These are phyloP conservation scores for Phytophthora megakarya DNA, from an alignment of 352 stramenopile species.

Conservation along the genomic window DNA sequence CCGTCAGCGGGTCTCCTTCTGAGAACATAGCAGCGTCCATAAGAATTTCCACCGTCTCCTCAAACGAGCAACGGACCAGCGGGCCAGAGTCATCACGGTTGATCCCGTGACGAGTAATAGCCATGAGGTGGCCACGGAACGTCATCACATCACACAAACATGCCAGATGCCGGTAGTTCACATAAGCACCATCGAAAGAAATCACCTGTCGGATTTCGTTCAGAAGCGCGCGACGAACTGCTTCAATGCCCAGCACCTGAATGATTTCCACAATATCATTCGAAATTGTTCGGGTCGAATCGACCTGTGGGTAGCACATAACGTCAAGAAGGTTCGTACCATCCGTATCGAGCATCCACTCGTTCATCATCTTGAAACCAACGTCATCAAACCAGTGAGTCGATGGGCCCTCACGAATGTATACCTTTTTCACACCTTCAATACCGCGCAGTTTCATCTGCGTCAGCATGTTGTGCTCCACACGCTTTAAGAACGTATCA, in stretches of 20 bases:
- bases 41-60: constrained; percentile 99
- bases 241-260: constrained; percentile 93
- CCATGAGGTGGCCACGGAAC: constrained; percentile 96
- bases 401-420: constrained; percentile 95
- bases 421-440: constrained; percentile 98
- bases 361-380: constrained; percentile 94
- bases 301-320: constrained; percentile 96
- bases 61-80: constrained; percentile 98
- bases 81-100: constrained; percentile 98
- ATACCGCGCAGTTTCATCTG: constrained; percentile 97
- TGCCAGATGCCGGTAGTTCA: constrained; percentile 99
- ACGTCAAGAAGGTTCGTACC: constrained; percentile 98
- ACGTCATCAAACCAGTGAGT: constrained; percentile 95
- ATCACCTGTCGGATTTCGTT: constrained; percentile 99
- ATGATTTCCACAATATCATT: constrained; percentile 99
- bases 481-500: constrained; percentile 96
- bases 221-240: constrained; percentile 86
- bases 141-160: constrained; percentile 99
- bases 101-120: constrained; percentile 99
- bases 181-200: constrained; percentile 99
- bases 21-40: constrained; percentile 98
- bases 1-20: constrained; percentile 96
- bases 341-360: constrained; percentile 99
- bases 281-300: constrained; percentile 96
- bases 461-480: constrained; percentile 98